Evolutionary conservation across 331 rosid genomes (phyloP).

Genomic region (Saraca asoca): DNA sequence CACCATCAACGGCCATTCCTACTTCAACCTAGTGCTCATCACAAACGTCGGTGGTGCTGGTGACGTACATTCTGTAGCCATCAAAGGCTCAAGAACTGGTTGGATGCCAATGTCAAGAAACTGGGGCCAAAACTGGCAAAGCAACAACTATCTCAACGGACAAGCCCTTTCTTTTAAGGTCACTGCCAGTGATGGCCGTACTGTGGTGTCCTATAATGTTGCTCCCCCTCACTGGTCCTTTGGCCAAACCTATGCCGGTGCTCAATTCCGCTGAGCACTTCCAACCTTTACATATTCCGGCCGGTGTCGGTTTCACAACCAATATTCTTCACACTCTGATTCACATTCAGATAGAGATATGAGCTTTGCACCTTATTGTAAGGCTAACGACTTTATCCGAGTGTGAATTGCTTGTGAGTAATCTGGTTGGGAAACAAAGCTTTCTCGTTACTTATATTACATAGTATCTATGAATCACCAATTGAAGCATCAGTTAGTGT

Average conservation of each 20-base stretch:
- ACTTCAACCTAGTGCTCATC: slow-evolving; percentile 87
- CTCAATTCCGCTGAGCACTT: slow-evolving; percentile 64
- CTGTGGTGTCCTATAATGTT: slow-evolving; percentile 68
- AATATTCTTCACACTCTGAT: no score
- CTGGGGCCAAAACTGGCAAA: slow-evolving; percentile 99
- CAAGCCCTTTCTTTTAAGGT: slow-evolving; percentile 91
- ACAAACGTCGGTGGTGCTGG: slow-evolving; percentile 99
- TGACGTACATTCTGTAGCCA: slow-evolving; percentile 69
- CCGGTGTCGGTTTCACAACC: no score
- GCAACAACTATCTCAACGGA: slow-evolving; percentile 87
- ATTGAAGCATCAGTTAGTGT: slow-evolving; percentile 31
- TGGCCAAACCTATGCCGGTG: slow-evolving; percentile 91
- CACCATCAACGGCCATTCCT: slow-evolving; percentile 94
- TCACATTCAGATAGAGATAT: no score
- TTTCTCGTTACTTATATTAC: neutral
- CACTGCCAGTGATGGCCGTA: slow-evolving; percentile 79
- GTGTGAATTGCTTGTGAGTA: no score
- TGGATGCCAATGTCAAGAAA: slow-evolving; percentile 95
- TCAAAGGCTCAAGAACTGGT: slow-evolving; percentile 78
- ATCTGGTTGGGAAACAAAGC: no score
- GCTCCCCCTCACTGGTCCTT: slow-evolving; percentile 90
- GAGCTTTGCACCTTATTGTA: no score
- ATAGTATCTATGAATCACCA: slow-evolving; percentile 9
- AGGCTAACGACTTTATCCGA: no score
- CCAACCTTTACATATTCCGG: neutral